Evolutionary conservation across 2,329 filamentous ascomycete species (phyloP), one percentile per base, ranked within the genome.

Genomic region (Diaporthe sp.): DNA sequence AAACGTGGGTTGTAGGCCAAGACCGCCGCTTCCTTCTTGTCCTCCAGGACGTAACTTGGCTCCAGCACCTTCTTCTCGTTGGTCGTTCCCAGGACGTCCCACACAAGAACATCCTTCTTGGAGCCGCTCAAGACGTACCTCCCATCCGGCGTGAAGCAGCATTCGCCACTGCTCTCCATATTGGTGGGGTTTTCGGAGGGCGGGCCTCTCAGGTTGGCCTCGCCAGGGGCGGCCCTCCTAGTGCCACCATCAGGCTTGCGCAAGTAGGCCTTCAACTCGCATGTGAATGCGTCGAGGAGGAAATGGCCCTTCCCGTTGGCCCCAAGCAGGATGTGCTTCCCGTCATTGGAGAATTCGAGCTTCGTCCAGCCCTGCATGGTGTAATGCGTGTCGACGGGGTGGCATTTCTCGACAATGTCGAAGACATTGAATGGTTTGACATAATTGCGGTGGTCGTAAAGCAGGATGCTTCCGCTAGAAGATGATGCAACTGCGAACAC

Each of bases 271-370:
- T 93, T 94, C 31, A 98, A 84, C 9, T 88, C 89, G 53, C 96
- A 97, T 57, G 95, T 92, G 82, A 98, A 98, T 1, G 96, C 94
- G 82, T 99, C 97, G n/a, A 99, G 87, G 3, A 99, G 86, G 81
- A 97, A 98, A 84, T 99, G 97, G 0, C 95, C 95, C 71, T 90
- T 90, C 9, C 94, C 95, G 67, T 93, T 94, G 2, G 96, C 98
- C 19, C 94, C 94, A 25, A 99, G 84, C 7, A 99, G 89, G 65
- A 99, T 85, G 76, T 91, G 91, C 81, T 98, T 98, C 25, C 97
- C 97, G 81, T 99, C 97, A 80, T 99, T 99, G 75, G 95, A 97
- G 82, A 99, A 98, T 80, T 98, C 95, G 57, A 99, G 89, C 79
- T 94, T 95, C 1, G 94, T 97, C 97, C 97, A 99, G 15, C 93